These are phyloP conservation scores for Simmondsia chinensis DNA, from an alignment of 148 eudicot species.

Conservation along the genomic window DNA sequence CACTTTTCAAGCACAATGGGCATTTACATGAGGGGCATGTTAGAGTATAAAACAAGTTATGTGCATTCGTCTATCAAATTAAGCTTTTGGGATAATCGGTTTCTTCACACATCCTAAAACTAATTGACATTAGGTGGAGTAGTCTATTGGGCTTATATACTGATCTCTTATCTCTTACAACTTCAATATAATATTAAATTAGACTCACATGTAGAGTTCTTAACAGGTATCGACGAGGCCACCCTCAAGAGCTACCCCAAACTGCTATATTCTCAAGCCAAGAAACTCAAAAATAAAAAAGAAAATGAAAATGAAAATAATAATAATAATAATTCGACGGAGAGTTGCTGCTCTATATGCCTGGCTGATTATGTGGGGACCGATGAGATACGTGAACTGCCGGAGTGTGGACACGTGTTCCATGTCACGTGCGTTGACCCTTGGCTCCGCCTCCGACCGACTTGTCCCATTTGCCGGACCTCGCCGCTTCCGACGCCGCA, in stretches of 20 bases:
- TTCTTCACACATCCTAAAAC: no score
- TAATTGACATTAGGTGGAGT: no score
- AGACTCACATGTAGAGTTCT: no score
- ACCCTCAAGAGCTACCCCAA: slow-evolving; percentile 67
- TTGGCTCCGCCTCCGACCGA: slow-evolving; percentile 69
- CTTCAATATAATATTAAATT: no score
- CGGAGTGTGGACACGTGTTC: slow-evolving; percentile 72
- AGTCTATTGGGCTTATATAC: no score
- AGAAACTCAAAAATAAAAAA: not conserved
- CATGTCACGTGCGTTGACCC: slow-evolving; percentile 84
- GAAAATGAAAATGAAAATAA: not conserved
- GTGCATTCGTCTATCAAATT: no score
- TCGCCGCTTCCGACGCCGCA: slow-evolving; percentile 80
- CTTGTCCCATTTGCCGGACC: slow-evolving; percentile 82
- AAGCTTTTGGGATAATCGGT: no score
- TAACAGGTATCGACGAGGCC: slow-evolving; percentile 53
- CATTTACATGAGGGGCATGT: no score
- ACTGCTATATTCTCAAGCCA: slow-evolving; percentile 38
- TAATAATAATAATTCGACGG: slow-evolving; percentile 17
- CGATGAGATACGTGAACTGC: slow-evolving; percentile 53
- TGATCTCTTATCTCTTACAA: no score
- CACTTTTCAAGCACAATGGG: no score
- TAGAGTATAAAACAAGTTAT: no score
- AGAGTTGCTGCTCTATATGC: slow-evolving; percentile 67
- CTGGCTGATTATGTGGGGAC: slow-evolving; percentile 56